phyloP scores from a whole-genome alignment of 352 stramenopile species.

The Globisporangium okanoganense region DNA sequence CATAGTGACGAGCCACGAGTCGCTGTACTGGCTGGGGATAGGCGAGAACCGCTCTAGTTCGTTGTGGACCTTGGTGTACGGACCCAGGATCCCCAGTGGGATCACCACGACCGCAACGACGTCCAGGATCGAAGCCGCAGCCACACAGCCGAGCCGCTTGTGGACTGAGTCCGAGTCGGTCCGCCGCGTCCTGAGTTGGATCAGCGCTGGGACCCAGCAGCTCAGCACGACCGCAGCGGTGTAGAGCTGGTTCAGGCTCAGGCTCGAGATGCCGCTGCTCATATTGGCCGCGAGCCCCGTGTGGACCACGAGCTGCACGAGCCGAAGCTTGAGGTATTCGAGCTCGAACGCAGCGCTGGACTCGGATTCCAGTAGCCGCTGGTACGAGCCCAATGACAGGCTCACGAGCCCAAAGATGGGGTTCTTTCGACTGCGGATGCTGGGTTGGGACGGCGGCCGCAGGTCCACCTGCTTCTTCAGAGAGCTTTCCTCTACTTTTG shows the following conservation, averaged over 20 bases:
- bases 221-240: conserved; percentile 1
- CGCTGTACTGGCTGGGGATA: conserved; percentile 1
- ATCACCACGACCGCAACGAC: neutral
- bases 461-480: neutral
- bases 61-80: neutral
- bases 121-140: neutral
- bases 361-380: neutral
- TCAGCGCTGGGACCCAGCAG: neutral
- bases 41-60: neutral
- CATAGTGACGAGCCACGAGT: conserved; percentile 5
- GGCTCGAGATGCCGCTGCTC: neutral
- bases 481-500: neutral
- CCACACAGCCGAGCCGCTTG: neutral
- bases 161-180: neutral
- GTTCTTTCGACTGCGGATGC: neutral
- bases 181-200: neutral
- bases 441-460: neutral
- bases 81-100: neutral
- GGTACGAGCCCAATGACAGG: neutral
- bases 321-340: neutral
- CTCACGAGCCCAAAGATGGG: neutral
- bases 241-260: neutral
- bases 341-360: neutral
- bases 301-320: conserved; percentile 4
- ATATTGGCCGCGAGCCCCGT: neutral